phyloP scores from a whole-genome alignment of 306 rosid genomes.

The Delonix regia region DNA sequence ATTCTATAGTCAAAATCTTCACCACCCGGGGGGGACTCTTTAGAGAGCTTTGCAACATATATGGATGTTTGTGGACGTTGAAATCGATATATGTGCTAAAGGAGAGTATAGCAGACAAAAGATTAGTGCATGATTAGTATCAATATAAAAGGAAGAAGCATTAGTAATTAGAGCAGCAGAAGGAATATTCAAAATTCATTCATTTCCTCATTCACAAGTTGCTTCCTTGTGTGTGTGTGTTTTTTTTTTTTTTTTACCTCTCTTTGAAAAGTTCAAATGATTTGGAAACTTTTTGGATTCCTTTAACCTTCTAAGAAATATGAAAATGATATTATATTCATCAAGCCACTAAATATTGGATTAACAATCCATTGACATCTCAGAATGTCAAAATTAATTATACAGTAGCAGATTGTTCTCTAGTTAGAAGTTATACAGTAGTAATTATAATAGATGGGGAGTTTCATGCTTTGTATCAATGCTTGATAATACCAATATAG shows the following conservation, averaged over 20 bases:
- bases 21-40: too few species aligned
- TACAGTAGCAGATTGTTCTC: not conserved
- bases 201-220: conserved; percentile 43
- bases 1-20: too few species aligned
- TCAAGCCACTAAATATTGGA: too few species aligned
- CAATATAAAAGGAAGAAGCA: not conserved
- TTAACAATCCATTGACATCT: too few species aligned
- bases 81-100: not conserved
- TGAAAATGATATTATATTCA: not conserved
- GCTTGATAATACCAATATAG: not conserved
- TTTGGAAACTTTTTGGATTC: not conserved
- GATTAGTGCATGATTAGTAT: not conserved
- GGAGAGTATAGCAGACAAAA: not conserved
- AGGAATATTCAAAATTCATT: conserved; percentile 40
- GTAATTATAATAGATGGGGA: too few species aligned
- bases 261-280: not conserved
- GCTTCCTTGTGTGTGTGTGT: too few species aligned
- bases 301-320: not conserved
- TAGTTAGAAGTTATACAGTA: too few species aligned
- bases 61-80: not conserved
- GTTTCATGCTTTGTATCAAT: conserved; percentile 7
- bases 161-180: conserved; percentile 10
- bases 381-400: not conserved
- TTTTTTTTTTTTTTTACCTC: too few species aligned
- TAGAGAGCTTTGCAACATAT: too few species aligned